phyloP scores from a whole-genome alignment of 164 flowering plant species.

The Vitis rotundifolia region DNA sequence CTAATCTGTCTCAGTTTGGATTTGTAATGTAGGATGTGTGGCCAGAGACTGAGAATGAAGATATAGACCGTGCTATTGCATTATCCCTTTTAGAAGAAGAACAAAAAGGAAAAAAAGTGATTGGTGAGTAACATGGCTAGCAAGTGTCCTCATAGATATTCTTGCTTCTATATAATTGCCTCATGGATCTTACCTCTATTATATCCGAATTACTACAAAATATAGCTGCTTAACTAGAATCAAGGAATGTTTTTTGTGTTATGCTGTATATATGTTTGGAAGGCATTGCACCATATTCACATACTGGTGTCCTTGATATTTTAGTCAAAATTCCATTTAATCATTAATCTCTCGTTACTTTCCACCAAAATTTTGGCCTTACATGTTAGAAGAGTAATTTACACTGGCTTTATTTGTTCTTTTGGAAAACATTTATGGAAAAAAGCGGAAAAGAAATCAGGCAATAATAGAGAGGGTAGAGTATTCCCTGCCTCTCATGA shows the following conservation, averaged over 20 bases:
- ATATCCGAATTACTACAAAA: too few relatives aligned
- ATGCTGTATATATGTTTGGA: too few relatives aligned
- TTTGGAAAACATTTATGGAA: background rate
- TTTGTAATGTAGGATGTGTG: conserved; percentile 34
- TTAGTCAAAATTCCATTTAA: too few relatives aligned
- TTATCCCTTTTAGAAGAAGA: conserved; percentile 58
- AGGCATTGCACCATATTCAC: too few relatives aligned
- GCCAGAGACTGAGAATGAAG: conserved; percentile 54
- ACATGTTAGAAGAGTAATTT: background rate
- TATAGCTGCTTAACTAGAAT: too few relatives aligned
- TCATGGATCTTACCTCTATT: too few relatives aligned
- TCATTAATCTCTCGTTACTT: too few relatives aligned
- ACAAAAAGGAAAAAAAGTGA: conserved; percentile 40
- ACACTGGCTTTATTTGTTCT: too few relatives aligned
- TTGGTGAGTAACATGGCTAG: conserved; percentile 40
- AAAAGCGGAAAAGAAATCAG: background rate
- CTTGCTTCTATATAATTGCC: background rate
- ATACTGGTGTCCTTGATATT: too few relatives aligned
- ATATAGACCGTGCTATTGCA: conserved; percentile 69
- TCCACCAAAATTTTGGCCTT: background rate
- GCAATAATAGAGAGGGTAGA: background rate
- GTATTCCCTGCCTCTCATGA: background rate
- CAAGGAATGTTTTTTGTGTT: too few relatives aligned
- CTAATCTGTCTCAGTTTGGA: background rate
- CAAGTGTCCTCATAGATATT: background rate